These are phyloP conservation scores for Meripilus lineatus DNA, from an alignment of 1,284 basidiomycete genomes.

Conservation along the genomic window DNA sequence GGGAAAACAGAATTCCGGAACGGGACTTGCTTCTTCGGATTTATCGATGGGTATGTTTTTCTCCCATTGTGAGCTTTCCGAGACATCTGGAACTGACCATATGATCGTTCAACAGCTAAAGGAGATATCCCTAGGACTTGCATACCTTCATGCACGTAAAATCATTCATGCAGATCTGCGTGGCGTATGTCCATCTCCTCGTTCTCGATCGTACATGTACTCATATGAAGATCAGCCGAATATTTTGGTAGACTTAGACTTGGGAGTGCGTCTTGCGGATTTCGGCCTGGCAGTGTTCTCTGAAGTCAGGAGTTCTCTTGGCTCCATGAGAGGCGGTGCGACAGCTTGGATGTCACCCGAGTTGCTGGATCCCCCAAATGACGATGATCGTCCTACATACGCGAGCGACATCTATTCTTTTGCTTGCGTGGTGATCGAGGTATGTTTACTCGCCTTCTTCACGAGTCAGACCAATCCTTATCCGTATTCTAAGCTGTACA, in stretches of 20 bases:
- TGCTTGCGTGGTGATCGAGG: constrained; percentile 3
- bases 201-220: too few relatives aligned
- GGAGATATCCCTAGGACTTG: constrained; percentile 2
- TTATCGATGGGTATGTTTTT: not conserved
- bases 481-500: too few relatives aligned
- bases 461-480: too few relatives aligned
- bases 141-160: constrained; percentile 1
- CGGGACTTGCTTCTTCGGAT: not conserved
- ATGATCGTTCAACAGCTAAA: not conserved
- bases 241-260: constrained; percentile 4
- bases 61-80: not conserved
- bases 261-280: constrained; percentile 2
- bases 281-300: constrained; percentile 5
- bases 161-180: constrained; percentile 6
- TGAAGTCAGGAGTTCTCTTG: too few relatives aligned
- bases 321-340: too few relatives aligned
- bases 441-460: too few relatives aligned
- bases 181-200: constrained; percentile 1
- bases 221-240: constrained; percentile 1
- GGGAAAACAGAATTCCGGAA: not conserved
- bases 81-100: not conserved
- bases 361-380: not conserved
- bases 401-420: constrained; percentile 7
- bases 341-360: constrained; percentile 2
- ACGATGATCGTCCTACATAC: not conserved